phyloP scores from a whole-genome alignment of 129 eudicot genomes.

The Artemisia argyi region DNA sequence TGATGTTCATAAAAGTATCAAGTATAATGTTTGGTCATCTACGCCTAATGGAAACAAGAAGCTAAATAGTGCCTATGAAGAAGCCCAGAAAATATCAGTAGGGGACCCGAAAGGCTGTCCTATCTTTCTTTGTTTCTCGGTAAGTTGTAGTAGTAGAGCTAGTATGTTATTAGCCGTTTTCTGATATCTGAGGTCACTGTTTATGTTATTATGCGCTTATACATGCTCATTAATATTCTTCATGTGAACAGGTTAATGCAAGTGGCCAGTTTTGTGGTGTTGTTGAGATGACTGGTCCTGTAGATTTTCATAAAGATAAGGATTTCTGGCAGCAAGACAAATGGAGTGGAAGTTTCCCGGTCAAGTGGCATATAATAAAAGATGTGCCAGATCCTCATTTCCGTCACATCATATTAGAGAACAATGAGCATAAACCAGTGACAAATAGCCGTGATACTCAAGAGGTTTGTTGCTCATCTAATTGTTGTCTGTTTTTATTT shows the following conservation, averaged over 20 bases:
- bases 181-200: background rate
- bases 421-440: conserved; percentile 88
- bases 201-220: background rate
- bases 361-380: conserved; percentile 88
- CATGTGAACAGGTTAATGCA: conserved; percentile 68
- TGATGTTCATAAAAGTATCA: conserved; percentile 96
- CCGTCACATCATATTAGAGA: conserved; percentile 76
- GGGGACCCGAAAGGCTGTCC: conserved; percentile 78
- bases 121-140: conserved; percentile 86
- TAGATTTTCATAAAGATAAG: conserved; percentile 76
- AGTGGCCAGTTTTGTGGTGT: conserved; percentile 98
- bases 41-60: conserved; percentile 95
- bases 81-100: conserved; percentile 58
- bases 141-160: conserved; percentile 34
- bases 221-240: background rate
- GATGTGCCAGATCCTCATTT: conserved; percentile 81
- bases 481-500: background rate
- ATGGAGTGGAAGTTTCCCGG: conserved; percentile 91
- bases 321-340: conserved; percentile 99
- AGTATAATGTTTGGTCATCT: conserved; percentile 92
- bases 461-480: conserved; percentile 52
- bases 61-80: conserved; percentile 75
- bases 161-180: too few relatives aligned
- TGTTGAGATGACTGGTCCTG: conserved; percentile 92
- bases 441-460: conserved; percentile 93